phyloP scores from a whole-genome alignment of 2,329 filamentous ascomycete species.

The Sporothrix dimorphospora region DNA sequence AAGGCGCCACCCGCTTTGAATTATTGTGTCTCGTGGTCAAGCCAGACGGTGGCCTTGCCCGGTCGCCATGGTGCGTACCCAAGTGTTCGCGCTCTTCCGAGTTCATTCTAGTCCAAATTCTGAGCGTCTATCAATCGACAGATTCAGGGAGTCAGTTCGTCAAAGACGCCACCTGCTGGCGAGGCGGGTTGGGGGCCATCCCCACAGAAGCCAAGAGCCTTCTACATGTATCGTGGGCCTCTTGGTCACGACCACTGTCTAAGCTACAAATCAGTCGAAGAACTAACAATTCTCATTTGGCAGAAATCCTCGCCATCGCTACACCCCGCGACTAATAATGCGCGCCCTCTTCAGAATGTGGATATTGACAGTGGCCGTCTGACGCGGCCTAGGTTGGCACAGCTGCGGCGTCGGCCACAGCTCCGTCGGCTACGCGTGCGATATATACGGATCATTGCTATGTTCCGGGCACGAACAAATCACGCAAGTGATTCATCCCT shows the following conservation, averaged over 20 bases:
- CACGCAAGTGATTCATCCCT: background rate
- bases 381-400: background rate
- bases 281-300: background rate
- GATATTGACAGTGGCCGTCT: background rate
- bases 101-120: no score
- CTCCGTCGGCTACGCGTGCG: background rate
- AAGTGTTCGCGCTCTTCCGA: background rate
- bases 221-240: background rate
- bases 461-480: background rate
- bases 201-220: background rate
- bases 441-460: background rate
- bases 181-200: slow-evolving; percentile 1
- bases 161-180: background rate
- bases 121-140: background rate
- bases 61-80: background rate
- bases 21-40: background rate
- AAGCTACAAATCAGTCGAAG: background rate
- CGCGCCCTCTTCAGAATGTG: background rate
- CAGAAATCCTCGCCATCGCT: background rate
- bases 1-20: background rate
- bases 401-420: background rate
- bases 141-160: background rate
- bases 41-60: background rate
- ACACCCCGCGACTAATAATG: background rate
- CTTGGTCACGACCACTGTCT: background rate